Base-by-base conservation (phyloP, 345 rosid species). In the Litchi chinensis region DNA sequence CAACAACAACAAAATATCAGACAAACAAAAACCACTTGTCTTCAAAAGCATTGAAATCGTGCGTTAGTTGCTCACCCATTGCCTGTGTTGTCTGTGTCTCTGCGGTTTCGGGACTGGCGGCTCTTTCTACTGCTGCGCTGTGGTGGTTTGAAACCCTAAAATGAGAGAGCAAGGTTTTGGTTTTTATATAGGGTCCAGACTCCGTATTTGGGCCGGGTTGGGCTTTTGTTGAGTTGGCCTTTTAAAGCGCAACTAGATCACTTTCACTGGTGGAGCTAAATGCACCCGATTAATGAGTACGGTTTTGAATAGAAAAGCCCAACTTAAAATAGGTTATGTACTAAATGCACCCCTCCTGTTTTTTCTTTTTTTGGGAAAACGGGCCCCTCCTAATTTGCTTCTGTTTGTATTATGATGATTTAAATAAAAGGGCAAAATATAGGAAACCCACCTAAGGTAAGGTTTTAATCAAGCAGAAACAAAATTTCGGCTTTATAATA, bases 61-160 rank as follows among this genome's bases (percentile, higher is more conserved):
- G 28, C 5, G 56, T 3, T 24, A 48, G 56, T 3, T 24, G 40
- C 56, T 48, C 74, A 83, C 85, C 85, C 85, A 83, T 83, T 79
- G 48, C 41, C 48, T n/a, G 65, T 21, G 24, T 52, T 21, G 52
- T 48, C 77, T 65, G 32, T 66, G 28, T 26, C 28, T 26, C 28
- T 26, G 28, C 28, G 24, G 60, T 15, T 24, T 39, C 2, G 8
- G 81, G 40, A 59, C 65, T n/a, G 70, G 79, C 77, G 32, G n/a
- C 75, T 76, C 41, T 60, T 56, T 28, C 62, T 76, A 66, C 65
- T 11, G 16, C 37, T 18, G 40, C 26, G 21, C 60, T 22, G 74
- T 28, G 65, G 65, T 59, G 41, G 41, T 44, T 46, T 24, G 71
- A 75, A 81, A 82, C 82, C 84, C 85, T 80, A 77, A 40, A 54